Percentiles rank a stretch among this genome's conserved stretches.
These are phyloP conservation scores for Plasmodium fragile DNA, from an alignment of 169 alveolate genomes.

Conservation along the genomic window DNA sequence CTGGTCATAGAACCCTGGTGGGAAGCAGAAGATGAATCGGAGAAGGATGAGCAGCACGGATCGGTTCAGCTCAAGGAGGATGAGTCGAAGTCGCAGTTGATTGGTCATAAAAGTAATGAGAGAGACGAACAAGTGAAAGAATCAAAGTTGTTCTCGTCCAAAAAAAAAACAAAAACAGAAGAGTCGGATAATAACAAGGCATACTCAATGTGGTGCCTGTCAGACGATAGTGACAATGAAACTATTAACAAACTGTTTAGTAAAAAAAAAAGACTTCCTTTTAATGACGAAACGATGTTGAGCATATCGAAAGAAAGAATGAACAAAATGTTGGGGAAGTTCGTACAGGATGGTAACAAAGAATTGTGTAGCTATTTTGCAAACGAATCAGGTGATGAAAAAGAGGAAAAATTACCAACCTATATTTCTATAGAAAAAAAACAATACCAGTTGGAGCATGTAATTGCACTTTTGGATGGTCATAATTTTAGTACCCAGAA, in stretches of 20 bases:
- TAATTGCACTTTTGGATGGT: slow-evolving; percentile 19
- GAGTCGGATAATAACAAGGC: background rate
- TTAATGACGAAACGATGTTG: background rate
- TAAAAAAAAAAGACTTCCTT: background rate
- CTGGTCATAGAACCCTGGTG: background rate
- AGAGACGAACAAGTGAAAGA: background rate
- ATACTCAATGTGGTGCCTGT: slow-evolving; percentile 3
- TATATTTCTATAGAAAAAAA: slow-evolving; percentile 57
- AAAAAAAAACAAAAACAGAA: background rate
- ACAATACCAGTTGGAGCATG: slow-evolving; percentile 45
- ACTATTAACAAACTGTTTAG: slow-evolving; percentile 21
- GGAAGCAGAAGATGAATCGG: background rate
- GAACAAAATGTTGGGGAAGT: slow-evolving; percentile 13
- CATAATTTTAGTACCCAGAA: slow-evolving; percentile 37
- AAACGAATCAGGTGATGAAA: slow-evolving; percentile 54
- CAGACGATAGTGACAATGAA: slow-evolving; percentile 73
- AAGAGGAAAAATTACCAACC: slow-evolving; percentile 25
- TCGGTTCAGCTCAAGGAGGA: background rate
- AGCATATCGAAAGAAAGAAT: slow-evolving; percentile 19
- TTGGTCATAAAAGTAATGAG: background rate
- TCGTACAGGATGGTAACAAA: slow-evolving; percentile 19
- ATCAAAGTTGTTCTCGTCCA: background rate
- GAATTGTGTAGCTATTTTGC: slow-evolving; percentile 44
- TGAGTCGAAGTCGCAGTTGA: background rate
- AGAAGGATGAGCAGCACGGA: slow-evolving; percentile 5